Conservation (phyloP, 2,329 filamentous ascomycete species). For the Beauveria brongniartii region DNA sequence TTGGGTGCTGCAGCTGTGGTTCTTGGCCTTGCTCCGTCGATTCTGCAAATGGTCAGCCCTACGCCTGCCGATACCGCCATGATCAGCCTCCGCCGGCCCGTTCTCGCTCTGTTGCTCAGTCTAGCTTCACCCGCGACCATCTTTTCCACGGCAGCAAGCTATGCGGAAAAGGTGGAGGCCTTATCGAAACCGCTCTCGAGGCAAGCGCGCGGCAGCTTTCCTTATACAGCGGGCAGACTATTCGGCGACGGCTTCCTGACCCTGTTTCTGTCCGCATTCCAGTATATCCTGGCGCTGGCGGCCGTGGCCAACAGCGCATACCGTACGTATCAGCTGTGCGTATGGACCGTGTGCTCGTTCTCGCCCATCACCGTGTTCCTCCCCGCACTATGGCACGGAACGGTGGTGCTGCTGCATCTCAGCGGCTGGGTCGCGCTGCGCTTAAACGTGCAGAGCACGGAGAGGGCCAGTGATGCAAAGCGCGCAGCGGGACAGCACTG, state of each 20-base stretch:
- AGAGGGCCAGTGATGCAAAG: neutral
- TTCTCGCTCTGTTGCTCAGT: neutral
- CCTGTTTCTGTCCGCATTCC: neutral
- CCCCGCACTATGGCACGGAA: neutral
- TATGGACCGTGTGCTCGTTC: conserved; percentile 3
- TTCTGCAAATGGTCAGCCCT: conserved; percentile 1
- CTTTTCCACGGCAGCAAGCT: neutral
- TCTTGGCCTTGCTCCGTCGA: neutral
- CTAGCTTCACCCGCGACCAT: neutral
- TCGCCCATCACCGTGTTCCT: neutral
- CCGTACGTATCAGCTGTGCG: conserved; percentile 5
- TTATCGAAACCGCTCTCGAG: neutral
- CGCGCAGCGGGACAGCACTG: neutral
- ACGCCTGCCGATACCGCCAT: neutral
- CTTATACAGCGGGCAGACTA: neutral
- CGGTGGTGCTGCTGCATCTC: neutral
- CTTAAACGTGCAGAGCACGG: neutral
- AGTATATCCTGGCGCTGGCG: neutral
- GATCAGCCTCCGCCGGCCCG: neutral
- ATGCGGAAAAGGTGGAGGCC: neutral
- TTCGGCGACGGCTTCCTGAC: neutral
- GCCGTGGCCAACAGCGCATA: conserved; percentile 4
- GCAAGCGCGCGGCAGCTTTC: neutral
- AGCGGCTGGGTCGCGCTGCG: neutral
- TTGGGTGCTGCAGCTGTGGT: conserved; percentile 1